A percentile compares a stretch with the other conserved stretches of the same genome.
phyloP scores from a whole-genome alignment of 495 filamentous ascomycete genomes.

The Pseudoneurospora amorphoporcata region DNA sequence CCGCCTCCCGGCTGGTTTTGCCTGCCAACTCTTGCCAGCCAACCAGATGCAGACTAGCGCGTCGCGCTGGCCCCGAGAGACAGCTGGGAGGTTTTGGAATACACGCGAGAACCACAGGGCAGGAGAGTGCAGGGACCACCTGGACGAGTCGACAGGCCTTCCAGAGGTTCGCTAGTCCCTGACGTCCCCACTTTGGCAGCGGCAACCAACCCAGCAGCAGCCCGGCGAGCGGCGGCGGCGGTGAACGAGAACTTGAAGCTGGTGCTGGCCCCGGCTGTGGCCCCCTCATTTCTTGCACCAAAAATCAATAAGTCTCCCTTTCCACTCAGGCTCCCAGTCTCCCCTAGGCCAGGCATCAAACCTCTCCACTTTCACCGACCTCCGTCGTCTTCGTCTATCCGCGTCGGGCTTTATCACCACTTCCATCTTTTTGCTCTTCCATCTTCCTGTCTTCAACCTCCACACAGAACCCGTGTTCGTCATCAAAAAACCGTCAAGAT shows the following conservation, averaged over 20 bases:
- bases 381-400: slow-evolving; percentile 7
- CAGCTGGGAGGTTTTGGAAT: slow-evolving; percentile 4
- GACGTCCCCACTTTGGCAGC: slow-evolving; percentile 16
- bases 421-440: slow-evolving; percentile 1
- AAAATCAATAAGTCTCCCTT: slow-evolving; percentile 29
- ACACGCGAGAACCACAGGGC: slow-evolving; percentile 12
- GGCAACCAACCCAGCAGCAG: not conserved
- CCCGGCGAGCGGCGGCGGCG: slow-evolving; percentile 16
- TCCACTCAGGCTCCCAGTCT: not conserved
- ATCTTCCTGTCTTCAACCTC: slow-evolving; percentile 5
- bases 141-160: slow-evolving; percentile 7
- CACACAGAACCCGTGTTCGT: slow-evolving; percentile 19
- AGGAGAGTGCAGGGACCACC: slow-evolving; percentile 19
- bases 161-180: slow-evolving; percentile 16
- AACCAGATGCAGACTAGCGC: slow-evolving; percentile 11
- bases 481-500: slow-evolving; percentile 45
- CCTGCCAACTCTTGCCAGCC: not conserved
- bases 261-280: slow-evolving; percentile 1
- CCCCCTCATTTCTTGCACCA: slow-evolving; percentile 23
- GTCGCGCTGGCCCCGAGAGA: slow-evolving; percentile 8
- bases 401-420: slow-evolving; percentile 1
- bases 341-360: slow-evolving; percentile 3
- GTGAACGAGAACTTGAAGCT: slow-evolving; percentile 16
- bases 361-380: slow-evolving; percentile 18
- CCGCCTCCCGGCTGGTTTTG: not conserved